Evolutionary conservation across 140 eudicot genomes (phyloP).

Genomic region (Bidens hawaiensis): DNA sequence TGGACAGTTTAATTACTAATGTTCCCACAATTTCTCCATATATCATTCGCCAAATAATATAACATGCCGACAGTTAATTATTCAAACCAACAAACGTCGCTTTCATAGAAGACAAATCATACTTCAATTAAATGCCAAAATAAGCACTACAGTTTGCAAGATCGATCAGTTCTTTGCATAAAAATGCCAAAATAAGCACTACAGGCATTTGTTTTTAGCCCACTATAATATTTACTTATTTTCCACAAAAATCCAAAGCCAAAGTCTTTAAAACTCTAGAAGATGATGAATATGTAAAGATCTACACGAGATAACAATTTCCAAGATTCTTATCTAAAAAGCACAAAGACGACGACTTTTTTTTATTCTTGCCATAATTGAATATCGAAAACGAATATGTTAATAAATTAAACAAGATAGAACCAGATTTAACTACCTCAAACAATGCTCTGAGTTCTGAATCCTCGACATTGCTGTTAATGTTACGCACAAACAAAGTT

Average conservation of each 20-base stretch:
- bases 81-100: background rate
- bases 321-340: background rate
- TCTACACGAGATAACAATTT: background rate
- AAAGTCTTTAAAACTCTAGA: background rate
- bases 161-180: background rate
- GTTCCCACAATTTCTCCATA: background rate
- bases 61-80: background rate
- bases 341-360: conserved; percentile 4
- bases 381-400: background rate
- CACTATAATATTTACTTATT: background rate
- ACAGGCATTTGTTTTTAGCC: no score
- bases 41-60: background rate
- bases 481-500: conserved; percentile 73
- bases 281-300: background rate
- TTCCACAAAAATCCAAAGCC: background rate
- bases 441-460: conserved; percentile 66
- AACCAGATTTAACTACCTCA: conserved; percentile 48
- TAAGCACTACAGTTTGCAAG: background rate
- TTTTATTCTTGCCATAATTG: background rate
- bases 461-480: conserved; percentile 79
- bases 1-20: background rate
- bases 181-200: no score
- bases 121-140: background rate
- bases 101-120: background rate
- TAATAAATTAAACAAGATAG: background rate